Evolutionary conservation across 208 protist genomes (phyloP), one percentile per base, ranked within the genome.

Genomic region (Crithidia fasciculata): DNA sequence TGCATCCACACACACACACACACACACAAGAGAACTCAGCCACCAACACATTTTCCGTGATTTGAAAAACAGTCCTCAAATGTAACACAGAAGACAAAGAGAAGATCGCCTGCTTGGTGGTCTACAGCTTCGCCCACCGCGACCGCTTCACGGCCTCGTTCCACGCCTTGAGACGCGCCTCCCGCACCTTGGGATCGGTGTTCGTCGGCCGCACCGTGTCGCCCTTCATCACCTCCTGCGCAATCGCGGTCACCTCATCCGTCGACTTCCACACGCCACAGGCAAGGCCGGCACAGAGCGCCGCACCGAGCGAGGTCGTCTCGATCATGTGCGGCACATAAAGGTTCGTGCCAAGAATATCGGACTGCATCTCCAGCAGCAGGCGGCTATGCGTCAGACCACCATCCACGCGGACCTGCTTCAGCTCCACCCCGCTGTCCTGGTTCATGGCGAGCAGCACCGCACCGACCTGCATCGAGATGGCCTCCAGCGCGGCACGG

Each of bases 321-420:
- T 96, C 92, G 6, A 66, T 76, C 83, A 95, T 91, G 18, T 67
- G 54, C 6, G 92, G 92, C 15, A 89, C 76, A 59, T 79, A 65
- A 15, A 98, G 81, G 10, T 84, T 77, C 13, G 95, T 66, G 39
- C 84, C 84, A 15, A 97, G 76, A 5, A 97, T 55, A 67, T 99
- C 95, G 7, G 98, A 67, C 87, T 99, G 98, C 61, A 98, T 93
- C 72, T 99, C 96, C 64, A 99, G 85, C 15, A 99, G 63, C 18
- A 98, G 69, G 40, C 87, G 67, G 75, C 92, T 98, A 18, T 82
- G 74, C 0, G 92, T 91, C 39, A 99, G 90, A 19, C 99, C 99
- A 41, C 99, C 98, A 78, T 99, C 98, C 3, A 99, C 98, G 53
- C 91, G 85, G 12, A 99, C 75, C 15, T 72, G 54, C 9, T 49